phyloP scores from a whole-genome alignment of 1,284 basidiomycete species.

The Austroboletus olivaceoglutinosus region DNA sequence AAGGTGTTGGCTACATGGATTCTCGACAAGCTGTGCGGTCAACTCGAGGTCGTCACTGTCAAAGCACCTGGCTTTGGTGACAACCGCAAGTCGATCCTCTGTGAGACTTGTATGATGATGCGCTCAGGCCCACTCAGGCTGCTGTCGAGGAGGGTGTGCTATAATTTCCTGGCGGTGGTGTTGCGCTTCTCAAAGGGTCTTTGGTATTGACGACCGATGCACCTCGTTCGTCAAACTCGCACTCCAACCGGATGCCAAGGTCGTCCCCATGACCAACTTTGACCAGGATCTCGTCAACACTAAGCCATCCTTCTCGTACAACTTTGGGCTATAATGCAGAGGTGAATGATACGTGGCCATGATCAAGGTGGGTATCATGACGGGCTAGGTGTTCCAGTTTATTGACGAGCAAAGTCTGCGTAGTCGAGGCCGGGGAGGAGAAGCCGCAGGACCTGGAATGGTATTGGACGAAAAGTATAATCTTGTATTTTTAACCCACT shows the following conservation, averaged over 20 bases:
- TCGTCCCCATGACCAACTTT: constrained; percentile 87
- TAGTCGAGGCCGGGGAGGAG: too few relatives aligned
- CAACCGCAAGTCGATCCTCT: constrained; percentile 97
- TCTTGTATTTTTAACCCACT: too few relatives aligned
- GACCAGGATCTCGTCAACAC: constrained; percentile 94
- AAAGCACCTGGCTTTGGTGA: constrained; percentile 99
- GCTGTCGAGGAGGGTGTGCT: too few relatives aligned
- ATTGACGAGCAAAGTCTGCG: too few relatives aligned
- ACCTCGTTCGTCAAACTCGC: constrained; percentile 42
- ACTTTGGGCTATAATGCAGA: too few relatives aligned
- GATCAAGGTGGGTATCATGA: too few relatives aligned
- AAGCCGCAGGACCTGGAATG: too few relatives aligned
- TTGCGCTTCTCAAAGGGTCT: constrained; percentile 88
- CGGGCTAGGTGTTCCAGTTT: too few relatives aligned
- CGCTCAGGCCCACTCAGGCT: constrained; percentile 94
- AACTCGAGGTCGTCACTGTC: constrained; percentile 89
- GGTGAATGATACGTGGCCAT: too few relatives aligned
- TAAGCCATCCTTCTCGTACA: constrained; percentile 83
- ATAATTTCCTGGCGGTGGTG: constrained; percentile 98
- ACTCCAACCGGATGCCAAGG: constrained; percentile 54
- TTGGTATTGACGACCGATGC: constrained; percentile 68
- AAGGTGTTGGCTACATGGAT: constrained; percentile 98
- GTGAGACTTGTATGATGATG: constrained; percentile 98
- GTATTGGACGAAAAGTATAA: too few relatives aligned
- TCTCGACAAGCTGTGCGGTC: constrained; percentile 97